Evolutionary conservation across 2,329 filamentous ascomycete species (phyloP).

Genomic region (Dothideomycetes sp.): DNA sequence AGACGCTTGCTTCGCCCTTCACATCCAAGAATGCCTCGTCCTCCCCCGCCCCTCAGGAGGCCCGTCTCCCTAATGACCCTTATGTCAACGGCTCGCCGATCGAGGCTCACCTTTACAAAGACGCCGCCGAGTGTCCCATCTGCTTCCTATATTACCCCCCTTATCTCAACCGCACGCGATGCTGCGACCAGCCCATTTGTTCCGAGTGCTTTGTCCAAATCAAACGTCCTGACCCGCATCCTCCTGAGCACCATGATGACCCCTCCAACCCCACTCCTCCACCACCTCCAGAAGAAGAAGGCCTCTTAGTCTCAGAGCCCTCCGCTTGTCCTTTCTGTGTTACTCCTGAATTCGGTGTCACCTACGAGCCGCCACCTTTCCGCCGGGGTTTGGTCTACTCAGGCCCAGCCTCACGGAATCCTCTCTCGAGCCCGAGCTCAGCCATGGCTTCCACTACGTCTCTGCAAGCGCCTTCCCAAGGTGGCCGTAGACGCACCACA

Average conservation of each 20-base stretch:
- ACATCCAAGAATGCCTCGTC: slow-evolving; percentile 52
- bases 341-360: slow-evolving; percentile 91
- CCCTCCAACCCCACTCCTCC: slow-evolving; percentile 17
- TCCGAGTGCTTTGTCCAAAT: slow-evolving; percentile 99
- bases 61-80: slow-evolving; percentile 69
- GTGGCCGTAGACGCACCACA: slow-evolving; percentile 46
- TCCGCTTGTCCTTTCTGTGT: slow-evolving; percentile 92
- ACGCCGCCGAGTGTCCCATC: slow-evolving; percentile 83
- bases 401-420: slow-evolving; percentile 27
- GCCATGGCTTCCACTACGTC: slow-evolving; percentile 85
- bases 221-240: slow-evolving; percentile 83
- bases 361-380: slow-evolving; percentile 82
- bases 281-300: slow-evolving; percentile 36
- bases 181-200: slow-evolving; percentile 92
- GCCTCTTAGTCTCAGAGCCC: slow-evolving; percentile 75
- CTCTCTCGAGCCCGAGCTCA: slow-evolving; percentile 45
- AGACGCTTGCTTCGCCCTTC: slow-evolving; percentile 75
- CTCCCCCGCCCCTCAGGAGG: slow-evolving; percentile 63
- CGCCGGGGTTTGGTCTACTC: slow-evolving; percentile 65
- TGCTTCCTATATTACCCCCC: slow-evolving; percentile 95
- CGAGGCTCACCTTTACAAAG: slow-evolving; percentile 88
- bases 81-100: slow-evolving; percentile 90
- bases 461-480: slow-evolving; percentile 36
- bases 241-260: slow-evolving; percentile 60
- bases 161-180: slow-evolving; percentile 86